phyloP scores from a whole-genome alignment of 805 yeast genomes.

The Zygosaccharomyces bailii region DNA sequence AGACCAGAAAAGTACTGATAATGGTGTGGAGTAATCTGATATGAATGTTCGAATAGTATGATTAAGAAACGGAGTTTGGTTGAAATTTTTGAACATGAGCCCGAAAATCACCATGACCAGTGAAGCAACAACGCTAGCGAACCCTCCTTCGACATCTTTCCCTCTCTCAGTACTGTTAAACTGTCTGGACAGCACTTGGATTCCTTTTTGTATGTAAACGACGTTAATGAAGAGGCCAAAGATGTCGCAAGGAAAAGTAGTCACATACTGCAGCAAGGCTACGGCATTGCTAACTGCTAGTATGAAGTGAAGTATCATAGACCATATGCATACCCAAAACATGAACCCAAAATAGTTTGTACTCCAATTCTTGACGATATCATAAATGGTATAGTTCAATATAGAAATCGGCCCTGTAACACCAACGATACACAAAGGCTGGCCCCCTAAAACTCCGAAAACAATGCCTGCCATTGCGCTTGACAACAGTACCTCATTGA shows the following conservation, averaged over 20 bases:
- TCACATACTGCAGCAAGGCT: slow-evolving; percentile 62
- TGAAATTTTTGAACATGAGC: slow-evolving; percentile 50
- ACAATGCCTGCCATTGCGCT: slow-evolving; percentile 86
- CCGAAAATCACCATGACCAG: slow-evolving; percentile 78
- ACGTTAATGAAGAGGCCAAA: slow-evolving; percentile 89
- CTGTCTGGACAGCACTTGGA: slow-evolving; percentile 73
- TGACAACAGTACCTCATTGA: slow-evolving; percentile 80
- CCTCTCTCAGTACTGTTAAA: slow-evolving; percentile 43
- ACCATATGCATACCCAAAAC: slow-evolving; percentile 96
- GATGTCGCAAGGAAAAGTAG: slow-evolving; percentile 83
- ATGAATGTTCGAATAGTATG: slow-evolving; percentile 62
- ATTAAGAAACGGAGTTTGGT: slow-evolving; percentile 57
- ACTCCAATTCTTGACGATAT: slow-evolving; percentile 35
- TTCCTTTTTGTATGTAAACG: slow-evolving; percentile 86
- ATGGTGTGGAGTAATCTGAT: slow-evolving; percentile 83
- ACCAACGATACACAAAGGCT: slow-evolving; percentile 92
- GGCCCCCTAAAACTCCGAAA: slow-evolving; percentile 83
- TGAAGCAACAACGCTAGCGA: slow-evolving; percentile 70
- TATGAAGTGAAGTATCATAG: slow-evolving; percentile 72
- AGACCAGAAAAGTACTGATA: slow-evolving; percentile 81
- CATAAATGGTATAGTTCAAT: slow-evolving; percentile 79
- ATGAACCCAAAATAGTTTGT: slow-evolving; percentile 78
- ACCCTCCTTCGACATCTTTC: slow-evolving; percentile 49
- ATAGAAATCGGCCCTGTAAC: slow-evolving; percentile 95
- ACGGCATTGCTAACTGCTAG: slow-evolving; percentile 70